Evolutionary conservation across 768 basidiomycete genomes (phyloP).

Genomic region (Serpula lacrymans): DNA sequence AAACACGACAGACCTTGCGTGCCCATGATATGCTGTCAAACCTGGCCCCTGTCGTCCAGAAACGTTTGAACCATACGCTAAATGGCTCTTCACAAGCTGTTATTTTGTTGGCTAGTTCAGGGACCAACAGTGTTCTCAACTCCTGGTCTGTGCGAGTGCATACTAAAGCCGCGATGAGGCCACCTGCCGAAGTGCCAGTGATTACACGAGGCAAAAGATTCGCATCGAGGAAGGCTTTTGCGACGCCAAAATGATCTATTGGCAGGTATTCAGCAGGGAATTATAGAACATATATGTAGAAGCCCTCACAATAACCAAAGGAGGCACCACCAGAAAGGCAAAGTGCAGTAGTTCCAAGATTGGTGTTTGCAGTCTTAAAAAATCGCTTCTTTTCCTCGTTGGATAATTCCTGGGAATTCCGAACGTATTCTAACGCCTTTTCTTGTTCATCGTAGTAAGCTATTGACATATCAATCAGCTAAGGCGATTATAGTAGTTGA

Average conservation of each 20-base stretch:
- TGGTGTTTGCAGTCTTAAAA: slow-evolving; percentile 85
- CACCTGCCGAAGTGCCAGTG: slow-evolving; percentile 93
- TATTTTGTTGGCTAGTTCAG: slow-evolving; percentile 79
- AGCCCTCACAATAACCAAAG: slow-evolving; percentile 84
- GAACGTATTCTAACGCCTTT: slow-evolving; percentile 69
- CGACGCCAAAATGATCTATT: slow-evolving; percentile 86
- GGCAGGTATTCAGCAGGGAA: slow-evolving; percentile 6
- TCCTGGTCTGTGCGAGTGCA: slow-evolving; percentile 91
- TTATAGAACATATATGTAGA: neutral
- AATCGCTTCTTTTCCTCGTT: slow-evolving; percentile 90
- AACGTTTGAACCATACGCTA: slow-evolving; percentile 63
- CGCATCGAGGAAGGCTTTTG: slow-evolving; percentile 88
- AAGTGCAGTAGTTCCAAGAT: slow-evolving; percentile 87
- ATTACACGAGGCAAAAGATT: slow-evolving; percentile 86
- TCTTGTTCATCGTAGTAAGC: slow-evolving; percentile 82
- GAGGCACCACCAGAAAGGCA: slow-evolving; percentile 96
- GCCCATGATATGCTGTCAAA: slow-evolving; percentile 93
- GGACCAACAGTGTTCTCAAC: slow-evolving; percentile 70
- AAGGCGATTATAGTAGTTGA: slow-evolving; percentile 2
- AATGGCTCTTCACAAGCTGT: slow-evolving; percentile 80
- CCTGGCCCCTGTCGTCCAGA: slow-evolving; percentile 87
- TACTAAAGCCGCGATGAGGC: slow-evolving; percentile 68
- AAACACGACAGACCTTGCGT: slow-evolving; percentile 59
- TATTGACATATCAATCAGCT: slow-evolving; percentile 25
- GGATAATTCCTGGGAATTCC: slow-evolving; percentile 67